phyloP scores from a whole-genome alignment of 805 yeast genomes.

The Wickerhamomyces canadensis region DNA sequence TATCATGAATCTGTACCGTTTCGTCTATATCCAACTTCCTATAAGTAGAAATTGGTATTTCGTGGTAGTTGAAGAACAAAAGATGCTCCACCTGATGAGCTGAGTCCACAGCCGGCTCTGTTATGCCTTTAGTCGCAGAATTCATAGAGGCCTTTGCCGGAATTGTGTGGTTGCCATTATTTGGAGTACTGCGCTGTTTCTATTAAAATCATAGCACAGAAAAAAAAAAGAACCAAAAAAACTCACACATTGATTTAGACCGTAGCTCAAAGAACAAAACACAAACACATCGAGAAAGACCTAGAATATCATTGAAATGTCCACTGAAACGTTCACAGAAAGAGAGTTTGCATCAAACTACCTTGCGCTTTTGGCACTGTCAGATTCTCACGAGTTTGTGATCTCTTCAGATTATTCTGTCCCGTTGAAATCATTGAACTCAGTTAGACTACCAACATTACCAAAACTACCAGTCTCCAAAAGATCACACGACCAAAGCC shows the following conservation, averaged over 20 bases:
- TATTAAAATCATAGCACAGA: too few relatives aligned
- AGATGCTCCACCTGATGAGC: conserved; percentile 22
- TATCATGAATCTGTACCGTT: conserved; percentile 20
- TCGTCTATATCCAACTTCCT: conserved; percentile 13
- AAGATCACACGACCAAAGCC: conserved; percentile 4
- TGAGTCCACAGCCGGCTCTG: conserved; percentile 8
- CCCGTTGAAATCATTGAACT: conserved; percentile 27
- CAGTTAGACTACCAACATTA: conserved; percentile 38
- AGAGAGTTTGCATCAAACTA: conserved; percentile 2
- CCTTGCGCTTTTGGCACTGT: neutral
- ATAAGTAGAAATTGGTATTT: conserved; percentile 23
- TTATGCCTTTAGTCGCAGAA: too few relatives aligned
- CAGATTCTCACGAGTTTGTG: neutral
- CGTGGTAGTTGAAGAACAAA: conserved; percentile 64
- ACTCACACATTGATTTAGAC: neutral
- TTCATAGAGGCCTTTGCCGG: neutral
- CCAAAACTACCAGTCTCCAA: conserved; percentile 41
- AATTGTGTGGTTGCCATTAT: too few relatives aligned
- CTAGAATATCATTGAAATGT: too few relatives aligned
- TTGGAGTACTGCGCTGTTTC: too few relatives aligned
- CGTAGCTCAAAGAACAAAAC: conserved; percentile 1
- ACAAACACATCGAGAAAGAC: too few relatives aligned
- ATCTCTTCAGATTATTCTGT: conserved; percentile 20
- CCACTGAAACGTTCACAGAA: neutral
- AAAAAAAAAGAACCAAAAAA: too few relatives aligned